Evolutionary conservation across 192 early-diverging fungal genomes (phyloP).

Genomic region (Obelidium mucronatum): DNA sequence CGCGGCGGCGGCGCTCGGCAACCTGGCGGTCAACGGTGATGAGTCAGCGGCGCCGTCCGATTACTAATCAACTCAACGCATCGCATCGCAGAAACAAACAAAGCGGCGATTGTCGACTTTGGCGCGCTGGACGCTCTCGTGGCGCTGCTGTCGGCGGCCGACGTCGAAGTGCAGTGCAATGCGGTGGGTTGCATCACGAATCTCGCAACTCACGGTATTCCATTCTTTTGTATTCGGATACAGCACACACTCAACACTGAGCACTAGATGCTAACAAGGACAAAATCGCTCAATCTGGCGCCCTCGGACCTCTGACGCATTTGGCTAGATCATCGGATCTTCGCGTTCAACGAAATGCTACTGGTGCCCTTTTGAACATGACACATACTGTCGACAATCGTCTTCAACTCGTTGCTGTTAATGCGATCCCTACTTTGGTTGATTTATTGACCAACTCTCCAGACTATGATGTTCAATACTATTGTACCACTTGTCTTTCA

Average conservation of each 20-base stretch:
- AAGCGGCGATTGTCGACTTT: constrained; percentile 83
- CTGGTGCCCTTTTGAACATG: constrained; percentile 92
- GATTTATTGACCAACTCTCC: constrained; percentile 74
- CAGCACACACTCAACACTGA: too few species aligned
- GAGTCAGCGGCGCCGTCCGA: too few species aligned
- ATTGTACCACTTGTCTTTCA: constrained; percentile 86
- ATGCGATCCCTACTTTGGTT: constrained; percentile 84
- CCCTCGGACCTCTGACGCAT: constrained; percentile 73
- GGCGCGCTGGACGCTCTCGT: constrained; percentile 86
- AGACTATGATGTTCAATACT: constrained; percentile 89
- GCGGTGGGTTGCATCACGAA: constrained; percentile 95
- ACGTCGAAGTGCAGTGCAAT: constrained; percentile 85
- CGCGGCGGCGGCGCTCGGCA: constrained; percentile 89
- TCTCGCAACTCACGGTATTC: constrained; percentile 84
- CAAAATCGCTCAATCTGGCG: constrained; percentile 85
- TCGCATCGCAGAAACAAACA: constrained; percentile 82
- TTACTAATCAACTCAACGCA: too few species aligned
- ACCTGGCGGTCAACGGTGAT: constrained; percentile 73
- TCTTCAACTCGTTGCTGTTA: constrained; percentile 80
- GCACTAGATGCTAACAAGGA: constrained; percentile 94
- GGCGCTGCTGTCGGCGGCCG: constrained; percentile 74
- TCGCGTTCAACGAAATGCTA: constrained; percentile 83
- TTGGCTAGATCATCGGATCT: constrained; percentile 82
- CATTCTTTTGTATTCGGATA: too few species aligned
- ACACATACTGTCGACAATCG: constrained; percentile 82